phyloP scores from a whole-genome alignment of 1,284 basidiomycete species.

The Boletus chippewaensis region DNA sequence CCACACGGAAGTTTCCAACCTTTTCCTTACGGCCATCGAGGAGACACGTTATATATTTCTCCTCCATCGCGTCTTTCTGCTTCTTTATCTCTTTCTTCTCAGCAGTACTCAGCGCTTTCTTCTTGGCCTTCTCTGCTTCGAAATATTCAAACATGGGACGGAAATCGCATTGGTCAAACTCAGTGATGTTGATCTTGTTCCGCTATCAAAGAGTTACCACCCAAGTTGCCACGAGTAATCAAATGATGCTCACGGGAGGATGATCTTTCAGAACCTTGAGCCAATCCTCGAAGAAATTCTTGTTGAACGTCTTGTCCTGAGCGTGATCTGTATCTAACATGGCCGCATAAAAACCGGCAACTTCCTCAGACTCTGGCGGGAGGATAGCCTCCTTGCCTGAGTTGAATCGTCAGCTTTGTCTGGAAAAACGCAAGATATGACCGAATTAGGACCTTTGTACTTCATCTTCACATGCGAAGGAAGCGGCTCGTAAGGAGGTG shows the following conservation, averaged over 20 bases:
- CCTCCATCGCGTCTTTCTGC: constrained; percentile 78
- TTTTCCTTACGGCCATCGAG: constrained; percentile 97
- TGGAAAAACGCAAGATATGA: constrained; percentile 6
- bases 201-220: constrained; percentile 36
- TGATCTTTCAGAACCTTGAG: constrained; percentile 69
- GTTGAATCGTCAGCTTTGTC: constrained; percentile 16
- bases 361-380: constrained; percentile 87
- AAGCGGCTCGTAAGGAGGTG: constrained; percentile 86
- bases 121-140: constrained; percentile 87
- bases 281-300: constrained; percentile 97
- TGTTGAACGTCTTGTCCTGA: constrained; percentile 82
- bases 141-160: constrained; percentile 92
- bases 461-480: constrained; percentile 89
- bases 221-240: constrained; percentile 1
- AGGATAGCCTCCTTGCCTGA: constrained; percentile 76
- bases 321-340: constrained; percentile 93
- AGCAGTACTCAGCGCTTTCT: constrained; percentile 79
- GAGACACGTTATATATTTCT: constrained; percentile 77
- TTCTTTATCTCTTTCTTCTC: constrained; percentile 90
- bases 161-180: constrained; percentile 88
- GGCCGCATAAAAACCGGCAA: constrained; percentile 94
- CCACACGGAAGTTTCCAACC: constrained; percentile 96
- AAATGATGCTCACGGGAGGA: constrained; percentile 68
- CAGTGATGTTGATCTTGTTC: constrained; percentile 71
- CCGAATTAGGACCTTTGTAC: constrained; percentile 69